Conservation (phyloP, 208 protist species). For the Phytomonas sp. region DNA sequence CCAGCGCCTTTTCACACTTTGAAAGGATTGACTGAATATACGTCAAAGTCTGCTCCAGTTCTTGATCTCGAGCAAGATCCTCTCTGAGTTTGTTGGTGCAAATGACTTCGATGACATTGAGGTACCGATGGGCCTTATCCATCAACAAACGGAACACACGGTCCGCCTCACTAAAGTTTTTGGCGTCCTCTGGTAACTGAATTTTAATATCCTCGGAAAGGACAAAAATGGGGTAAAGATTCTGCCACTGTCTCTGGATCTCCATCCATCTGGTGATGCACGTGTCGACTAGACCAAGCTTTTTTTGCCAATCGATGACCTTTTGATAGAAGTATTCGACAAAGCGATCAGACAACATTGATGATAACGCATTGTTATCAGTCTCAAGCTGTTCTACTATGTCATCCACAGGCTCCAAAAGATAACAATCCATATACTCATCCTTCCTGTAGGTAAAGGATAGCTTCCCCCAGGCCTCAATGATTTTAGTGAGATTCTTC, state of each 20-base stretch:
- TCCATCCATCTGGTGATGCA: slow-evolving; percentile 94
- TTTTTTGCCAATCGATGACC: slow-evolving; percentile 94
- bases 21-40: slow-evolving; percentile 90
- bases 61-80: slow-evolving; percentile 82
- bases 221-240: slow-evolving; percentile 97
- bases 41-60: slow-evolving; percentile 87
- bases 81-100: slow-evolving; percentile 74
- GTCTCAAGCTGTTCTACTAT: slow-evolving; percentile 94
- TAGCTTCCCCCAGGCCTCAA: slow-evolving; percentile 91
- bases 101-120: slow-evolving; percentile 88
- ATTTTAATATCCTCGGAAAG: slow-evolving; percentile 95
- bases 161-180: slow-evolving; percentile 91
- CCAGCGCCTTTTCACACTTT: slow-evolving; percentile 95
- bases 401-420: slow-evolving; percentile 91
- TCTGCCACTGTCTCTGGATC: slow-evolving; percentile 96
- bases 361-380: slow-evolving; percentile 92
- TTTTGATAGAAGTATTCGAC: slow-evolving; percentile 95
- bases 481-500: slow-evolving; percentile 94
- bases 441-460: slow-evolving; percentile 88
- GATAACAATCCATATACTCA: slow-evolving; percentile 76
- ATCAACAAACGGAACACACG: slow-evolving; percentile 85
- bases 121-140: slow-evolving; percentile 88
- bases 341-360: slow-evolving; percentile 94
- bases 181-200: slow-evolving; percentile 95
- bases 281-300: slow-evolving; percentile 93